These are phyloP conservation scores for Phalaenopsis equestris DNA, from an alignment of 106 monocot genomes.

Conservation along the genomic window DNA sequence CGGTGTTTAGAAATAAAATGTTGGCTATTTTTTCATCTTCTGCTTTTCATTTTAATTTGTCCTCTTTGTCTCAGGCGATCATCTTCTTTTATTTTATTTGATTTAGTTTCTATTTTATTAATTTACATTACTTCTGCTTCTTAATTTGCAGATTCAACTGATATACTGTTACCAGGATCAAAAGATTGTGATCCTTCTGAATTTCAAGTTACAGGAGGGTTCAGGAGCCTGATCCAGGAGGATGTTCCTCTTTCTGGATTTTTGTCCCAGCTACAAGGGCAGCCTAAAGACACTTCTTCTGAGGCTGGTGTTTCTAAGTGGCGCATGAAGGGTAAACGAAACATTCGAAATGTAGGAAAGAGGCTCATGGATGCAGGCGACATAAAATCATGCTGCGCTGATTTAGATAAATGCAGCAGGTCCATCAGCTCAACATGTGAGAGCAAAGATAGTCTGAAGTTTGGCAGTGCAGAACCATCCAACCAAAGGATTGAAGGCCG, in stretches of 20 bases:
- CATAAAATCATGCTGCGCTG: slow-evolving; percentile 8
- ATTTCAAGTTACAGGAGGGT: slow-evolving; percentile 10
- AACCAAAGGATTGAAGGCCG: not conserved
- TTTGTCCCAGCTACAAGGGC: slow-evolving; percentile 14
- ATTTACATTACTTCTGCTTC: not conserved
- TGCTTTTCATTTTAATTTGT: not conserved
- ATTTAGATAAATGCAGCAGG: slow-evolving; percentile 9
- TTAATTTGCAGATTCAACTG: slow-evolving; percentile 14
- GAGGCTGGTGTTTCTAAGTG: slow-evolving; percentile 60
- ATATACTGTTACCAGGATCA: slow-evolving; percentile 4
- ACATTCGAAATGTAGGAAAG: slow-evolving; percentile 50
- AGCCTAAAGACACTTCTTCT: slow-evolving; percentile 20
- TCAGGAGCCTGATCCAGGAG: slow-evolving; percentile 7
- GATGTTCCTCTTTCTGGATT: slow-evolving; percentile 17
- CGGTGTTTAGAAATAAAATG: not conserved
- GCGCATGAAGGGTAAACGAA: slow-evolving; percentile 88
- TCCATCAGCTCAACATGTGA: slow-evolving; percentile 8
- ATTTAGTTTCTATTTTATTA: not conserved
- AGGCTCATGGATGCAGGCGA: slow-evolving; percentile 15
- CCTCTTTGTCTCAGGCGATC: too few relatives aligned
- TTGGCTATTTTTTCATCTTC: not conserved
- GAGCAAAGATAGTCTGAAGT: slow-evolving; percentile 15
- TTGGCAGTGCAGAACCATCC: not conserved
- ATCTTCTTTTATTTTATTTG: too few relatives aligned
- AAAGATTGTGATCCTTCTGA: slow-evolving; percentile 8